Percentiles rank a stretch among this genome's conserved stretches.
These are phyloP conservation scores for Saccharomycopsis microspora DNA, from an alignment of 805 yeast genomes.

Conservation along the genomic window DNA sequence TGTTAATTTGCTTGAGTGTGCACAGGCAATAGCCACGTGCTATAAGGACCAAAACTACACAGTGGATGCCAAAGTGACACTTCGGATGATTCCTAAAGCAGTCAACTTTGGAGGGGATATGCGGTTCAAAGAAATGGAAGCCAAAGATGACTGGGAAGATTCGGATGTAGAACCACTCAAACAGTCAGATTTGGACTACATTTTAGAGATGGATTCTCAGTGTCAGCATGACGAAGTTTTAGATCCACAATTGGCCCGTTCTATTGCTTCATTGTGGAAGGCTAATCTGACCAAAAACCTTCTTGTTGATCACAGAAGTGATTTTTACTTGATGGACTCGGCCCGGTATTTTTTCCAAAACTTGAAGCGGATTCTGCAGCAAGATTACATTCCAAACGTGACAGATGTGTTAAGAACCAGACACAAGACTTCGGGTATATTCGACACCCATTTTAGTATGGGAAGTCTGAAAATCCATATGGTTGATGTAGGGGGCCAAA, in stretches of 20 bases:
- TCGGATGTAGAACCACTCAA: slow-evolving; percentile 16
- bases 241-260: slow-evolving; percentile 36
- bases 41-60: slow-evolving; percentile 35
- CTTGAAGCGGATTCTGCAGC: slow-evolving; percentile 45
- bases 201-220: slow-evolving; percentile 33
- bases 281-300: slow-evolving; percentile 48
- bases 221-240: slow-evolving; percentile 39
- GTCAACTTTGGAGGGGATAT: neutral
- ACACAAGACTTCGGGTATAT: slow-evolving; percentile 87
- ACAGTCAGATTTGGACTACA: slow-evolving; percentile 29
- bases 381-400: slow-evolving; percentile 58
- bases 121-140: neutral
- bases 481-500: slow-evolving; percentile 90
- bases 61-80: slow-evolving; percentile 23
- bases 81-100: neutral
- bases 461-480: slow-evolving; percentile 46
- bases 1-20: slow-evolving; percentile 67
- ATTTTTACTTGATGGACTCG: slow-evolving; percentile 78
- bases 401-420: slow-evolving; percentile 79
- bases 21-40: slow-evolving; percentile 59
- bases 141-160: neutral
- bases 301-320: slow-evolving; percentile 47
- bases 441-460: slow-evolving; percentile 69
- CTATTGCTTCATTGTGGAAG: slow-evolving; percentile 41
- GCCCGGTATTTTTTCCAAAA: slow-evolving; percentile 68